Base-by-base conservation (phyloP, 1,284 basidiomycete genomes). In the Mycosarcoma mackinlayi region DNA sequence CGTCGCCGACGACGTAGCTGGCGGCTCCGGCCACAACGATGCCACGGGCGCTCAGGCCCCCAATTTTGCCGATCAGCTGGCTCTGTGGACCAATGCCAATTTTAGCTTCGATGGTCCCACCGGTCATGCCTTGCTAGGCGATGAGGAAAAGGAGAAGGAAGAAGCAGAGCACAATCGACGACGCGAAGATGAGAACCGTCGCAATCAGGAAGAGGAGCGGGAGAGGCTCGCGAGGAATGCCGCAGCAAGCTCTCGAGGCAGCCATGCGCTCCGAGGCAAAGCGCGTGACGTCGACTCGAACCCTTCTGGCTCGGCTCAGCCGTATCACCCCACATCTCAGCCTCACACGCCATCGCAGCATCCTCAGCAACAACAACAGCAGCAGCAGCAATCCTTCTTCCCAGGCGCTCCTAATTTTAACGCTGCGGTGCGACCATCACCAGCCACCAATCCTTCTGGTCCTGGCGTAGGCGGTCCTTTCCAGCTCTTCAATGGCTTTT, bases 61-160 rank as follows among this genome's bases (percentile, higher is more conserved):
- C 50, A 78, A 74, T 50, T 78, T 82, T 57, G 70, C 79, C 30
- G 80, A 82, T 34, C 80, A 82, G 51, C 73, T 82, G 6, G 77
- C 77, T 6, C 71, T 82, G 3, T 82, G 80, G 80, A 82, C 79
- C 39, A 82, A 79, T 35, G 79, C 79, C 40, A 80, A 77, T 57
- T 82, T 82, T 58, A 77, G 67, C 53, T 82, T 82, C 48, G 80
- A 82, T 37, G 79, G 79, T 13, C 79, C 80, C 21, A 81, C 80
- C 21, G 80, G 80, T 10, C 79, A 81, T 41, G 80, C 80, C 5
- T 54, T 82, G 42, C 64, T 82, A 25, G 78, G 70, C 23, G 79
- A 82, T 34, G 79, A 82, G 42, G 79, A 82, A 16, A 81, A 82
- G 59, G 75, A 79, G 23, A 75, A 78, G 62, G 73, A 75, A 16